These are phyloP conservation scores for Blastocystis sp. DNA, from an alignment of 352 stramenopile species.

Conservation along the genomic window DNA sequence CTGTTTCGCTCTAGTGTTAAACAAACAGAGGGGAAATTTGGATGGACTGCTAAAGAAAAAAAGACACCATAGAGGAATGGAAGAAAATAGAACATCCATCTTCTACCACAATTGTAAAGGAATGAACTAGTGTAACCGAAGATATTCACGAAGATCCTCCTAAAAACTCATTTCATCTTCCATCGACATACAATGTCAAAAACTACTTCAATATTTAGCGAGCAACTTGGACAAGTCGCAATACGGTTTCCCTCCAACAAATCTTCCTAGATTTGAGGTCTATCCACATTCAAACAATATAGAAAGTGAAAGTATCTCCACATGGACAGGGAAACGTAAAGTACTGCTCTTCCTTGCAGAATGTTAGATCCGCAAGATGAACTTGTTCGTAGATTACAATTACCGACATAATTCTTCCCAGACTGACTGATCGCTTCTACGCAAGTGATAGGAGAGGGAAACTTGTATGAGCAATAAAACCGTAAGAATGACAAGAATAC, in stretches of 20 bases:
- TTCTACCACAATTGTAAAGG: background rate
- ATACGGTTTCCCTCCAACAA: conserved; percentile 41
- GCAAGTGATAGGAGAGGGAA: background rate
- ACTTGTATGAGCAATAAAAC: background rate
- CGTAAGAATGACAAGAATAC: background rate
- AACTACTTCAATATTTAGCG: conserved; percentile 42
- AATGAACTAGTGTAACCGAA: background rate
- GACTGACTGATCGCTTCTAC: background rate
- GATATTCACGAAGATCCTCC: background rate
- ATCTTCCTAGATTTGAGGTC: conserved; percentile 15
- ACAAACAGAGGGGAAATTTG: background rate
- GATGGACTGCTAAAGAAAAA: background rate
- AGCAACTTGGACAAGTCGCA: conserved; percentile 54
- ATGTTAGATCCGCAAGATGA: background rate
- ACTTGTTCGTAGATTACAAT: conserved; percentile 61
- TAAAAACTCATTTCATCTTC: background rate
- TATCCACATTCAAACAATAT: background rate
- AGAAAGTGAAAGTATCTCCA: conserved; percentile 60
- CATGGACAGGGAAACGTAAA: conserved; percentile 59
- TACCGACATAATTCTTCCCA: background rate
- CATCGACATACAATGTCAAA: background rate
- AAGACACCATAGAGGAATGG: background rate
- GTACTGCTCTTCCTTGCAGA: conserved; percentile 4
- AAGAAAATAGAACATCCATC: background rate
- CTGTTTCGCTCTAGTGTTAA: too few species aligned